Percentiles rank a stretch among this genome's conserved stretches.
Conservation (phyloP, 1,284 basidiomycete genomes). For the Fereydounia khargensis region DNA sequence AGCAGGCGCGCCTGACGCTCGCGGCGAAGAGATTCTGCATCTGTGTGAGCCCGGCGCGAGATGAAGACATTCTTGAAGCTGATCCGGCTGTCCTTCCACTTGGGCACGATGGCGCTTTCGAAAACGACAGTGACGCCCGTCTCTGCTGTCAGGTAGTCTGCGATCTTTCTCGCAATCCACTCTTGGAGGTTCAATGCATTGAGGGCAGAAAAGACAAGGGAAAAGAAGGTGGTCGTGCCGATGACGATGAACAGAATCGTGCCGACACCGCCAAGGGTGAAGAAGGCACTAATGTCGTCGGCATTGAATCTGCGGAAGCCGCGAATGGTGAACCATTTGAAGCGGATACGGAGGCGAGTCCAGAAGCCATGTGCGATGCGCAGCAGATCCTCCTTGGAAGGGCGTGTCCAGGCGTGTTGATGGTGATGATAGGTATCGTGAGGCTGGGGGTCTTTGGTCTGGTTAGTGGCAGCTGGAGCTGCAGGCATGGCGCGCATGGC, state of each 20-base stretch:
- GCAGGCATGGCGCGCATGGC: constrained; percentile 41
- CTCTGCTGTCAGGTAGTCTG: constrained; percentile 86
- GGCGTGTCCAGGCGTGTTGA: constrained; percentile 11
- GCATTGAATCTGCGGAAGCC: constrained; percentile 93
- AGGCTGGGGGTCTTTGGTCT: constrained; percentile 4
- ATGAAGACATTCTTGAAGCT: constrained; percentile 96
- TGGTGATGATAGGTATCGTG: constrained; percentile 9
- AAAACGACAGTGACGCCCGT: constrained; percentile 94
- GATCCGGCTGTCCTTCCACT: constrained; percentile 92
- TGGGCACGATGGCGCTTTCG: constrained; percentile 95
- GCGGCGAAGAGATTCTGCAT: constrained; percentile 37
- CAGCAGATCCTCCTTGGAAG: constrained; percentile 68
- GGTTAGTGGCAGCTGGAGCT: constrained; percentile 1
- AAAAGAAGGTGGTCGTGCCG: constrained; percentile 95
- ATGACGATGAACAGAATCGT: constrained; percentile 90
- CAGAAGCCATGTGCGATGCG: constrained; percentile 82
- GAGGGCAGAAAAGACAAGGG: constrained; percentile 81
- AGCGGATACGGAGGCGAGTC: constrained; percentile 83
- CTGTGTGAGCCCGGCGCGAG: constrained; percentile 69
- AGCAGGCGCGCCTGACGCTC: constrained; percentile 12
- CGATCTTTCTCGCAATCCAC: constrained; percentile 82
- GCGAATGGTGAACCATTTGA: constrained; percentile 96
- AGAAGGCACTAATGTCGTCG: constrained; percentile 93
- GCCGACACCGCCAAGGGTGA: constrained; percentile 77
- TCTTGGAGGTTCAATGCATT: constrained; percentile 93